phyloP scores from a whole-genome alignment of 441 rosid genomes.

The Brassica balearica region DNA sequence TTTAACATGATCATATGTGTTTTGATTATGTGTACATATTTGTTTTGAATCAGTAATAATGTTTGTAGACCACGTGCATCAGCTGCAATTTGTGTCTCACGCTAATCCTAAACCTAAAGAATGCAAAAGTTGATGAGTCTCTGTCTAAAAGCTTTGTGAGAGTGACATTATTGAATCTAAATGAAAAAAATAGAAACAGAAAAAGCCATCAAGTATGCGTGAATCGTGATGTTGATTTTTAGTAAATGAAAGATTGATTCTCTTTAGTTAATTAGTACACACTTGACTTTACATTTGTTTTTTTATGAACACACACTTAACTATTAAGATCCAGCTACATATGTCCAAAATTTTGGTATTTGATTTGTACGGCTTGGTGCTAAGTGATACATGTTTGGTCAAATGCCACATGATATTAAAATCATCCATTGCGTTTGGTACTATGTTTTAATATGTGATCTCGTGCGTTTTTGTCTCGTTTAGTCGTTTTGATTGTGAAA shows the following conservation, averaged over 20 bases:
- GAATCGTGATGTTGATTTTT: conserved; percentile 10
- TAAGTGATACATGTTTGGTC: no score
- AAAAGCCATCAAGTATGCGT: not conserved
- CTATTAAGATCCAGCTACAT: not conserved
- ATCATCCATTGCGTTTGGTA: no score
- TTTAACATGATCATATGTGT: not conserved
- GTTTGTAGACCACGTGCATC: not conserved
- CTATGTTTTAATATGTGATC: no score
- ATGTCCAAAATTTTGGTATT: no score
- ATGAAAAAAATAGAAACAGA: not conserved
- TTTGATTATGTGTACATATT: no score
- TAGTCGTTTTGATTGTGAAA: no score
- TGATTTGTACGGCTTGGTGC: no score
- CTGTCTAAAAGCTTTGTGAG: conserved; percentile 11
- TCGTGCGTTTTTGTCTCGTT: no score
- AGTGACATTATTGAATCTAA: not conserved
- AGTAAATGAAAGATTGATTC: conserved; percentile 23
- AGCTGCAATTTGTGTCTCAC: conserved; percentile 19
- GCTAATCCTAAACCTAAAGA: not conserved
- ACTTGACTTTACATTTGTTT: conserved; percentile 10
- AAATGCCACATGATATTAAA: no score
- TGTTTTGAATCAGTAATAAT: not conserved
- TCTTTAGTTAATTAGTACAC: conserved; percentile 5
- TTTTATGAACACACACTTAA: not conserved
- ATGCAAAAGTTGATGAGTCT: conserved; percentile 18